These are phyloP conservation scores for Pistacia vera DNA, from an alignment of 345 rosid species.

Conservation along the genomic window DNA sequence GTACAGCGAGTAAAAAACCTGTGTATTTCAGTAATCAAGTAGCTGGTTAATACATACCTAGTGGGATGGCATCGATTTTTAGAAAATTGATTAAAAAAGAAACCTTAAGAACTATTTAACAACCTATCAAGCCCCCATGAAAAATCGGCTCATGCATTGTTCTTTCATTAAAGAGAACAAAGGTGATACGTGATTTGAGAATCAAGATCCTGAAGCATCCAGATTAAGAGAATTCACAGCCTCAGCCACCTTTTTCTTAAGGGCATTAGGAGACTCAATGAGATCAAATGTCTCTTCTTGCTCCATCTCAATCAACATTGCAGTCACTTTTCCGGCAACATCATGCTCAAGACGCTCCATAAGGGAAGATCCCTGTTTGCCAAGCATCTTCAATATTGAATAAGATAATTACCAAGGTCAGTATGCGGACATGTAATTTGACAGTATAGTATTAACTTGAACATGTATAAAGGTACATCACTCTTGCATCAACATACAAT, in stretches of 20 bases:
- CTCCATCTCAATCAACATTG: slow-evolving; percentile 32
- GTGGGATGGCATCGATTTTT: background rate
- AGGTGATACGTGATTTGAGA: slow-evolving; percentile 7
- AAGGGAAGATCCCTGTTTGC: background rate
- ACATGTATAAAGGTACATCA: background rate
- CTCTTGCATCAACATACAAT: background rate
- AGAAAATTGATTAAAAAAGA: too few species aligned
- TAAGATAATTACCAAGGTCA: background rate
- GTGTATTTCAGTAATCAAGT: background rate
- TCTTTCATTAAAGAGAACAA: background rate
- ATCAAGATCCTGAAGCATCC: background rate
- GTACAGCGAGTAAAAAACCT: background rate
- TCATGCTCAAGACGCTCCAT: slow-evolving; percentile 25
- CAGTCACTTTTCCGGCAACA: slow-evolving; percentile 31
- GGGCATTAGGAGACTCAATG: slow-evolving; percentile 23
- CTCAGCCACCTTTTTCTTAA: slow-evolving; percentile 28
- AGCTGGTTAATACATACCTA: background rate
- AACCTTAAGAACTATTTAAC: background rate
- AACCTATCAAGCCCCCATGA: background rate
- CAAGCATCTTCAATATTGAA: slow-evolving; percentile 23
- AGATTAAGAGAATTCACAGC: slow-evolving; percentile 26
- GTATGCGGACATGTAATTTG: background rate
- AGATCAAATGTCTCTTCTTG: slow-evolving; percentile 21
- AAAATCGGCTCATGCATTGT: background rate
- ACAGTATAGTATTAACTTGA: background rate